phyloP scores from a whole-genome alignment of 352 stramenopile species.

The Phytopythium mirpurense region DNA sequence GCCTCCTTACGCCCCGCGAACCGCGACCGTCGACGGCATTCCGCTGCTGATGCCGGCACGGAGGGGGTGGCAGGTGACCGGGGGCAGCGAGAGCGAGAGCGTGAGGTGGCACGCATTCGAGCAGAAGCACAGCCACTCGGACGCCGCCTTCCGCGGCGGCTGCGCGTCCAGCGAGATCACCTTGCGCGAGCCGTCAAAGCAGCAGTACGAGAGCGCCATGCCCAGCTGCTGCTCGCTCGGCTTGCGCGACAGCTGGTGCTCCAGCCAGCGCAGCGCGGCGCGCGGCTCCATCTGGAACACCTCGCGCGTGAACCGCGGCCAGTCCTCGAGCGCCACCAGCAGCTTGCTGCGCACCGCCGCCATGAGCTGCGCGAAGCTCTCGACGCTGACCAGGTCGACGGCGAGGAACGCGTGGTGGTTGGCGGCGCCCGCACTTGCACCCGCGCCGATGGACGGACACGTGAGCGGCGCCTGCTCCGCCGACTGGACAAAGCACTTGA shows the following conservation, averaged over 20 bases:
- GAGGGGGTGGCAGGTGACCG: neutral
- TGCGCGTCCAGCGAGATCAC: conserved; percentile 12
- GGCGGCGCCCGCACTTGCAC: neutral
- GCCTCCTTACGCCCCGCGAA: neutral
- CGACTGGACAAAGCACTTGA: conserved; percentile 53
- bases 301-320: conserved; percentile 24
- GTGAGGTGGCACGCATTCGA: conserved; percentile 59
- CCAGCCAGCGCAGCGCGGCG: conserved; percentile 23
- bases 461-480: neutral
- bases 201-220: conserved; percentile 42
- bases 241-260: conserved; percentile 23
- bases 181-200: conserved; percentile 18
- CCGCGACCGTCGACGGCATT: neutral
- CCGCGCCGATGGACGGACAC: neutral
- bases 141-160: conserved; percentile 11
- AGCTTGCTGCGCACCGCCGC: conserved; percentile 29
- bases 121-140: conserved; percentile 66
- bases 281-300: conserved; percentile 26
- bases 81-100: conserved; percentile 19
- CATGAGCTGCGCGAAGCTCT: conserved; percentile 35
- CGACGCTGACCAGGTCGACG: neutral
- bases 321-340: conserved; percentile 18
- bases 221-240: conserved; percentile 13
- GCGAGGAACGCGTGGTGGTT: neutral
- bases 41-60: neutral